Evolutionary conservation across 2,329 filamentous ascomycete species (phyloP), one percentile per base, ranked within the genome.

Genomic region (Paraconiothyrium sp.): DNA sequence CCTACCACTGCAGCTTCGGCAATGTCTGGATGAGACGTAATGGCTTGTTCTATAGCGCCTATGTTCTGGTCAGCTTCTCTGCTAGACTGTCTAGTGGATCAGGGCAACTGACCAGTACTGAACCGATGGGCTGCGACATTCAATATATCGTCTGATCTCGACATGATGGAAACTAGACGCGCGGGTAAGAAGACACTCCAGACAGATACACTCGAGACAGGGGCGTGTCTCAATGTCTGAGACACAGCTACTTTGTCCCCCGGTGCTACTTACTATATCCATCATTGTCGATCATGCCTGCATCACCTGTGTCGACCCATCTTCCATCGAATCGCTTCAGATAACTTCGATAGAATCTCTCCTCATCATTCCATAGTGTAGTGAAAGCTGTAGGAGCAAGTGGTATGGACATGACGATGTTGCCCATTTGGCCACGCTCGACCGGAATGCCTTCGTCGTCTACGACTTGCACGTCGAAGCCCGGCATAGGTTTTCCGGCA

Each of bases 41-140:
- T 91, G 57, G 92, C 94, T 83, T 97, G 93, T 80, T 97, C 94
- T 76, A 97, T 95, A 37, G 90, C 87, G 54, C 93, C 92, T 92
- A 27, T 91, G 24, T 41, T 16, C 22, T 34, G 32, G 54, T 70
- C 57, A 71, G 64, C 46, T 57, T 46, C 24, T 44, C 50, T 16
- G 16, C 20, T 20, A 16, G 30, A 30, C 9, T 14, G 27, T 49
- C 35, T 24, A 43, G n/a, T 41, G 46, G 4, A 41, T 9, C 4
- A 41, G 39, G 14, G 5, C 3, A 27, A 77, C 84, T 70, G 83
- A 91, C 91, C 92, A 11, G 93, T 97, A 65, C 91, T 94, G 63
- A 97, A 89, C 14, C 94, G 88, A 81, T 97, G 94, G 5, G 94
- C 93, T 44, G 93, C 94, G n/a, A 97, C 94, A 74, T 97, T 97